phyloP scores from a whole-genome alignment of 129 eudicot species.

The carrot (Daucus carota) region DH1_v3.0 NC_030383.2:11915001-11915500 shows the following conservation, averaged over 20 bases:
- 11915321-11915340: background rate
- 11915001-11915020: too few species aligned
- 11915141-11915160: constrained; percentile 96
- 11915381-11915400: background rate
- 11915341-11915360: background rate
- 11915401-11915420: background rate
- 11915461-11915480: too few species aligned
- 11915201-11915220: too few species aligned
- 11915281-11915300: too few species aligned
- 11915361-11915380: background rate
- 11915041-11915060: constrained; percentile 41
- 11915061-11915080: constrained; percentile 83
- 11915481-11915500: too few species aligned
- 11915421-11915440: too few species aligned
- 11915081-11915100: constrained; percentile 81
- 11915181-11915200: too few species aligned
- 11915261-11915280: too few species aligned
- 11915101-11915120: constrained; percentile 84
- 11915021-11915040: too few species aligned
- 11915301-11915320: background rate
- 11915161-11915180: constrained; percentile 45
- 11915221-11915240: background rate
- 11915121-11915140: constrained; percentile 81
- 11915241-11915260: too few species aligned
- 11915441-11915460: too few species aligned